Percentiles rank a stretch among this genome's conserved stretches.
These are phyloP conservation scores for Trifolium subterraneum DNA, from an alignment of 306 rosid species.

Conservation along the genomic window DNA sequence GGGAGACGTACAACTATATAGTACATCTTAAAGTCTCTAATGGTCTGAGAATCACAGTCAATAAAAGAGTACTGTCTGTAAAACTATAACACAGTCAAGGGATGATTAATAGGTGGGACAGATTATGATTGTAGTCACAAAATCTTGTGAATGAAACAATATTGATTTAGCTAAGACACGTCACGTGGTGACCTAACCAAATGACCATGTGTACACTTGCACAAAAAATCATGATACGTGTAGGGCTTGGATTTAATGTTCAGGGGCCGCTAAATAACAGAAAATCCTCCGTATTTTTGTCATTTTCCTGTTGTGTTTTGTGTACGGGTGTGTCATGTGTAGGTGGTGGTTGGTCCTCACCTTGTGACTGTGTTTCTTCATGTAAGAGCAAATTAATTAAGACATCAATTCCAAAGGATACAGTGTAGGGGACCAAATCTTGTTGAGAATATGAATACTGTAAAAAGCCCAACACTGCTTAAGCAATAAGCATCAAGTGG, in stretches of 20 bases:
- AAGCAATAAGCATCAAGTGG: not conserved
- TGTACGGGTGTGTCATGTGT: not conserved
- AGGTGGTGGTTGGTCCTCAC: not conserved
- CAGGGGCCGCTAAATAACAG: constrained; percentile 36
- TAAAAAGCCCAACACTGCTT: constrained; percentile 3
- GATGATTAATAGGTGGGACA: constrained; percentile 41
- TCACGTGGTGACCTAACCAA: constrained; percentile 50
- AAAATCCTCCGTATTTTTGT: constrained; percentile 55
- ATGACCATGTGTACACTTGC: constrained; percentile 39
- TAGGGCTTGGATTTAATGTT: constrained; percentile 42
- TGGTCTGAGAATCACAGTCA: too few species aligned
- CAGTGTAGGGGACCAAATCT: constrained; percentile 14
- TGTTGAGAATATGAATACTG: not conserved
- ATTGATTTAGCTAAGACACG: constrained; percentile 42
- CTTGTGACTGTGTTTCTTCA: constrained; percentile 7
- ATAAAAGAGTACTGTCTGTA: too few species aligned
- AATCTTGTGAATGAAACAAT: constrained; percentile 41
- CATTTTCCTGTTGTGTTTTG: constrained; percentile 38
- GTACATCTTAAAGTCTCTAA: too few species aligned
- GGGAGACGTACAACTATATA: too few species aligned
- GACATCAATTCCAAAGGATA: not conserved
- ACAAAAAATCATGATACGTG: constrained; percentile 51
- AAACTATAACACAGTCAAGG: not conserved
- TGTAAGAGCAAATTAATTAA: constrained; percentile 20
- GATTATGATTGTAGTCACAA: constrained; percentile 45